Conservation (phyloP, 495 filamentous ascomycete genomes). For the Annulohypoxylon nitens region DNA sequence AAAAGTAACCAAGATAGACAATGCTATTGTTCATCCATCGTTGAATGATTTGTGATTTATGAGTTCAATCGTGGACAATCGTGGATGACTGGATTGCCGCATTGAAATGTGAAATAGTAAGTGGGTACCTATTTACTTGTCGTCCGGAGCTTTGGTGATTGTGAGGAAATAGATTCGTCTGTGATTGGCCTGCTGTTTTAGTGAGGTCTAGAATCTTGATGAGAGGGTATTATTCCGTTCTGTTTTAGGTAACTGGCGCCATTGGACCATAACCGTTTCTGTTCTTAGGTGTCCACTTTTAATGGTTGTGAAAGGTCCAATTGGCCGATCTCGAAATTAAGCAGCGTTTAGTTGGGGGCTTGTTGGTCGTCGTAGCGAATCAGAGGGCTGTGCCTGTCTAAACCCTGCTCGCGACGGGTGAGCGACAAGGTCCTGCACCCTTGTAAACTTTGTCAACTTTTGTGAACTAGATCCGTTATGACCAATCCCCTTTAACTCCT, state of each 20-base stretch:
- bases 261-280: slow-evolving; percentile 40
- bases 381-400: slow-evolving; percentile 41
- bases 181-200: slow-evolving; percentile 25
- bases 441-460: slow-evolving; percentile 26
- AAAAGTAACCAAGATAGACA: neutral
- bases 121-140: slow-evolving; percentile 32
- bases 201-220: slow-evolving; percentile 20
- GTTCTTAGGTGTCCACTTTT: slow-evolving; percentile 32
- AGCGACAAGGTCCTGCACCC: slow-evolving; percentile 9
- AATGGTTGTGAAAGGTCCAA: neutral
- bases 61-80: neutral
- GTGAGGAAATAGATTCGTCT: neutral
- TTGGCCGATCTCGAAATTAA: slow-evolving; percentile 46
- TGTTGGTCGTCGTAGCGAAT: slow-evolving; percentile 24
- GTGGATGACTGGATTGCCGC: slow-evolving; percentile 1
- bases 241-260: slow-evolving; percentile 30
- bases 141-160: slow-evolving; percentile 6
- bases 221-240: slow-evolving; percentile 20
- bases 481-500: slow-evolving; percentile 38
- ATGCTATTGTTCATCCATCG: neutral
- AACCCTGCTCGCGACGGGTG: slow-evolving; percentile 21
- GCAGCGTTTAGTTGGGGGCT: slow-evolving; percentile 39
- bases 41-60: neutral
- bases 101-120: slow-evolving; percentile 29
- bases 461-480: slow-evolving; percentile 29